phyloP scores from a whole-genome alignment of 2,329 filamentous ascomycete genomes.

The Epichloe baconii region DNA sequence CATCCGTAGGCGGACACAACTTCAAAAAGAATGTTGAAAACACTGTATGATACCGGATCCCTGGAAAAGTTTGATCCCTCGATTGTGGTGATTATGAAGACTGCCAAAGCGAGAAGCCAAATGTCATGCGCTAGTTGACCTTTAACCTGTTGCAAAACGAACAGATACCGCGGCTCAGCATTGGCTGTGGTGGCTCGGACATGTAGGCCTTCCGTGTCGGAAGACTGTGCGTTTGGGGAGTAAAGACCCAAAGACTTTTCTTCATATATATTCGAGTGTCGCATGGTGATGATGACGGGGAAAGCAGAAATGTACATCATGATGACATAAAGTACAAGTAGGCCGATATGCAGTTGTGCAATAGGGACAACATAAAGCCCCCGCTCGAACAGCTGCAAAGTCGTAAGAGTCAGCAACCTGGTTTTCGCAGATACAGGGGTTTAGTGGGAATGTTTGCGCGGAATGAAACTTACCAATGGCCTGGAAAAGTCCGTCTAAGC shows the following conservation, averaged over 20 bases:
- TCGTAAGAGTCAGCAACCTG: background rate
- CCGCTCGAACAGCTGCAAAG: slow-evolving; percentile 42
- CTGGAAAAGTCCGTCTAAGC: slow-evolving; percentile 54
- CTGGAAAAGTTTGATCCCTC: slow-evolving; percentile 29
- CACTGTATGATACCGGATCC: slow-evolving; percentile 39
- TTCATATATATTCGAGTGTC: slow-evolving; percentile 28
- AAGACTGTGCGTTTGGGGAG: background rate
- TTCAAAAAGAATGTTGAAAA: slow-evolving; percentile 47
- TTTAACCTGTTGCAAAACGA: slow-evolving; percentile 44
- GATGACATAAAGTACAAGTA: slow-evolving; percentile 47
- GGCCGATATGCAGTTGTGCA: slow-evolving; percentile 38
- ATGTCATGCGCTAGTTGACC: slow-evolving; percentile 54
- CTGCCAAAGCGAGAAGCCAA: slow-evolving; percentile 50
- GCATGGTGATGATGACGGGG: slow-evolving; percentile 49
- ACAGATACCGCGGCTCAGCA: slow-evolving; percentile 10
- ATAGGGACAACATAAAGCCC: slow-evolving; percentile 55
- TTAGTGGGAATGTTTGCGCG: background rate
- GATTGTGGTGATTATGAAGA: slow-evolving; percentile 46
- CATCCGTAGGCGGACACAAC: slow-evolving; percentile 45
- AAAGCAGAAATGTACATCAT: slow-evolving; percentile 57
- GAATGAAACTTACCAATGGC: slow-evolving; percentile 31
- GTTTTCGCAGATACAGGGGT: background rate
- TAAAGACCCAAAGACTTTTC: slow-evolving; percentile 53
- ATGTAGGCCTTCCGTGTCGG: background rate
- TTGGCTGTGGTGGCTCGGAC: background rate